phyloP scores from a whole-genome alignment of 805 yeast species.

The Saturnispora dispora region DNA sequence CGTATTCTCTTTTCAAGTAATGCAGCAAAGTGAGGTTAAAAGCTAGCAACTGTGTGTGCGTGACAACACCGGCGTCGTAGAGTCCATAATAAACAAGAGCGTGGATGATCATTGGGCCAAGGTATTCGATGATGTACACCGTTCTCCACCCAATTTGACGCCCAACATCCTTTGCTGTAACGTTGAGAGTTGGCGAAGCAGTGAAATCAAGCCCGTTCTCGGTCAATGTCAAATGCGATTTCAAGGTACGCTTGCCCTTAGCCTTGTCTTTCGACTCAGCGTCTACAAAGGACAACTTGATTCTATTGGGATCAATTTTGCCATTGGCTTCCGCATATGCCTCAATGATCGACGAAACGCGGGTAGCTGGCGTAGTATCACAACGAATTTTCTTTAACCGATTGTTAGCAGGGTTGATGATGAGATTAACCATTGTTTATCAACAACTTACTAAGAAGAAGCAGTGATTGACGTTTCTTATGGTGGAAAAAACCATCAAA shows the following conservation, averaged over 20 bases:
- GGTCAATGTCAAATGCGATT: constrained; percentile 34
- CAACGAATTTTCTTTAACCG: constrained; percentile 40
- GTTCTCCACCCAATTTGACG: constrained; percentile 89
- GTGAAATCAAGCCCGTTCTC: constrained; percentile 34
- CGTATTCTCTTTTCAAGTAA: constrained; percentile 80
- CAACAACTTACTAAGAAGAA: neutral
- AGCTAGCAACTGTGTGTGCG: constrained; percentile 45
- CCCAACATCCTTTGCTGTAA: constrained; percentile 81
- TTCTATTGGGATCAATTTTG: constrained; percentile 36
- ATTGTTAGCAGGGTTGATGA: constrained; percentile 54
- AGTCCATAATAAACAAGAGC: constrained; percentile 47
- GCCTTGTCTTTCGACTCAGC: constrained; percentile 24
- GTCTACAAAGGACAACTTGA: constrained; percentile 41
- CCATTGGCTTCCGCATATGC: constrained; percentile 32
- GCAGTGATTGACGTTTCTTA: neutral
- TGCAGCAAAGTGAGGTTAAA: constrained; percentile 57
- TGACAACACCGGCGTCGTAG: constrained; percentile 33
- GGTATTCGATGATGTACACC: constrained; percentile 80
- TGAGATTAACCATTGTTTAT: constrained; percentile 34
- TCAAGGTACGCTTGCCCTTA: constrained; percentile 36
- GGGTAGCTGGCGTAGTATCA: constrained; percentile 29
- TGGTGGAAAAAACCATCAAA: neutral
- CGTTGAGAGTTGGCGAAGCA: constrained; percentile 29
- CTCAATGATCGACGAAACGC: constrained; percentile 31
- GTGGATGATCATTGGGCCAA: constrained; percentile 84